These are phyloP conservation scores for Epichloe scottii DNA, from an alignment of 2,329 filamentous ascomycete genomes.

Conservation along the genomic window DNA sequence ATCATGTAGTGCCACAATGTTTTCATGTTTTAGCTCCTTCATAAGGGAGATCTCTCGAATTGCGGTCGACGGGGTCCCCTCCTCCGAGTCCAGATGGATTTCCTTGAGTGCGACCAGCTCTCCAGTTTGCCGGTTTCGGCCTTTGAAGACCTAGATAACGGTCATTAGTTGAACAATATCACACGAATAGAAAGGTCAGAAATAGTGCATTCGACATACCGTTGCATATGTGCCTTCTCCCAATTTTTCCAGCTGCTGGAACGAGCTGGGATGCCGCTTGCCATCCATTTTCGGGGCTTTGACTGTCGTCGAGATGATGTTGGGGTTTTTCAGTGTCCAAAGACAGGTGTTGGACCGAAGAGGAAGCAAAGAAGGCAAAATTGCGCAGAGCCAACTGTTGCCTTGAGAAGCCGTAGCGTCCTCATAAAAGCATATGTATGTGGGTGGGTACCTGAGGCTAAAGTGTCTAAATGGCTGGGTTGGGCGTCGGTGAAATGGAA, in stretches of 20 bases:
- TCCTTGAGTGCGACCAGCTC: conserved; percentile 96
- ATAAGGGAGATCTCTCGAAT: conserved; percentile 98
- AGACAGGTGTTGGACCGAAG: not conserved
- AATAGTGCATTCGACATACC: conserved; percentile 30
- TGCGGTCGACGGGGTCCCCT: conserved; percentile 91
- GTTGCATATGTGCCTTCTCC: conserved; percentile 98
- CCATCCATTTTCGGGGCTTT: conserved; percentile 58
- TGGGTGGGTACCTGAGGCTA: not conserved
- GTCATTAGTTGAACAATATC: conserved; percentile 7
- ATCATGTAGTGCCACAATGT: conserved; percentile 94
- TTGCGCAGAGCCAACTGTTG: not conserved
- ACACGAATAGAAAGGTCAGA: not conserved
- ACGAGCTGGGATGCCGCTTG: conserved; percentile 85
- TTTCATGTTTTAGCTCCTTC: conserved; percentile 99
- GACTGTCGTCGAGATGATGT: not conserved
- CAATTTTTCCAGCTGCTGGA: conserved; percentile 98
- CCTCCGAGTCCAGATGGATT: conserved; percentile 96
- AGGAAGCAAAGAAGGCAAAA: too few species aligned
- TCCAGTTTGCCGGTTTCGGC: conserved; percentile 90
- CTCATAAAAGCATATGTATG: not conserved
- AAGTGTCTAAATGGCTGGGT: too few species aligned
- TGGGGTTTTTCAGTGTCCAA: not conserved
- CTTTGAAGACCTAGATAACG: conserved; percentile 76
- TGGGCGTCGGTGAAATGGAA: too few species aligned
- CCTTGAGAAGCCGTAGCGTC: not conserved